Percentiles rank a stretch among this genome's conserved stretches.
Evolutionary conservation across 768 basidiomycete species (phyloP).

Genomic region (Mycena kentingensis): DNA sequence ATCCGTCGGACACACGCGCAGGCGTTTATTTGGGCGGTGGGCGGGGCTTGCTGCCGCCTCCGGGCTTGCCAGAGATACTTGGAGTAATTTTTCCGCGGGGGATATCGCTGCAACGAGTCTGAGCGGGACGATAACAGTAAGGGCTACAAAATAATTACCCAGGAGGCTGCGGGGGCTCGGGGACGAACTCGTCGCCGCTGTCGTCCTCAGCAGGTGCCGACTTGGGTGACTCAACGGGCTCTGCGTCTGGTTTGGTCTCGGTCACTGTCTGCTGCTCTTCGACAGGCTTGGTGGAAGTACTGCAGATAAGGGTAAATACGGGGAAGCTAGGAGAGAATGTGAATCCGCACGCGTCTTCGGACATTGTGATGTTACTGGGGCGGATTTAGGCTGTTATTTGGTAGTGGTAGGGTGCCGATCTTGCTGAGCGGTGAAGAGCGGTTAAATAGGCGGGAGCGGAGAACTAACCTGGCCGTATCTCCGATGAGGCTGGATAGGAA

Average conservation of each 20-base stretch:
- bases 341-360: conserved; percentile 12
- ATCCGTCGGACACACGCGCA: no score
- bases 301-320: conserved; percentile 1
- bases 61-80: background rate
- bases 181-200: background rate
- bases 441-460: conserved; percentile 11
- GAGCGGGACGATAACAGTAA: background rate
- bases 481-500: conserved; percentile 14
- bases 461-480: conserved; percentile 16
- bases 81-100: conserved; percentile 13
- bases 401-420: background rate
- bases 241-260: background rate
- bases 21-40: no score
- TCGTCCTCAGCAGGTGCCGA: background rate
- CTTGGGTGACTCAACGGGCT: background rate
- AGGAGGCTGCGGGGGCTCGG: conserved; percentile 3
- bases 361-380: conserved; percentile 6
- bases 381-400: background rate
- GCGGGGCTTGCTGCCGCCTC: background rate
- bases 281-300: conserved; percentile 2
- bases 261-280: background rate
- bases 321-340: background rate
- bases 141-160: background rate
- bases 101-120: conserved; percentile 3
- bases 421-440: background rate